These are phyloP conservation scores for Grigorovia jiainica DNA, from an alignment of 805 yeast genomes.

Conservation along the genomic window DNA sequence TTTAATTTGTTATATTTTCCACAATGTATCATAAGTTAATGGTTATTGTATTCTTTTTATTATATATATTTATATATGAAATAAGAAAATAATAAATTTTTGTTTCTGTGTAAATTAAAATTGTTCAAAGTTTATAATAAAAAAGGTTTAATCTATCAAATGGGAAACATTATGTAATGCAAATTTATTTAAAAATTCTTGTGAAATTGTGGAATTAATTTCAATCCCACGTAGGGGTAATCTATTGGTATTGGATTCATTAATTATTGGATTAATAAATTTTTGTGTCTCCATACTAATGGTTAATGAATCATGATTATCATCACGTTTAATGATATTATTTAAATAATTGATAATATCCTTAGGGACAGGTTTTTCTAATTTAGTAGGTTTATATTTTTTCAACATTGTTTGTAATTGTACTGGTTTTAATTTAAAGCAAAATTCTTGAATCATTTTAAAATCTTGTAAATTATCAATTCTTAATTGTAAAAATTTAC, in stretches of 20 bases:
- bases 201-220: neutral
- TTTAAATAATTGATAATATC: constrained; percentile 8
- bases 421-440: constrained; percentile 6
- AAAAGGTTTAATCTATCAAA: neutral
- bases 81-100: too few species aligned
- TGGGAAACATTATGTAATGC: neutral
- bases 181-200: neutral
- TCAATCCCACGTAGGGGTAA: neutral
- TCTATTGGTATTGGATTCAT: neutral
- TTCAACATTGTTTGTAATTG: constrained; percentile 10
- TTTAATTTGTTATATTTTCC: too few species aligned
- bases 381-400: constrained; percentile 8
- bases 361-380: constrained; percentile 6
- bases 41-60: too few species aligned
- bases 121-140: too few species aligned
- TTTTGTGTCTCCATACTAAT: constrained; percentile 2
- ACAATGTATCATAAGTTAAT: too few species aligned
- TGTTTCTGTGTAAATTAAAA: too few species aligned
- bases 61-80: too few species aligned
- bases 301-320: constrained; percentile 2
- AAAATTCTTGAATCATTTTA: constrained; percentile 7
- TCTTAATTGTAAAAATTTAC: constrained; percentile 11
- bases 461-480: constrained; percentile 8
- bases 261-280: constrained; percentile 1
- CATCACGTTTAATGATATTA: constrained; percentile 7